Evolutionary conservation across 202 grass and related monocot species (phyloP).

Genomic region (Brachypodium distachyon): DNA sequence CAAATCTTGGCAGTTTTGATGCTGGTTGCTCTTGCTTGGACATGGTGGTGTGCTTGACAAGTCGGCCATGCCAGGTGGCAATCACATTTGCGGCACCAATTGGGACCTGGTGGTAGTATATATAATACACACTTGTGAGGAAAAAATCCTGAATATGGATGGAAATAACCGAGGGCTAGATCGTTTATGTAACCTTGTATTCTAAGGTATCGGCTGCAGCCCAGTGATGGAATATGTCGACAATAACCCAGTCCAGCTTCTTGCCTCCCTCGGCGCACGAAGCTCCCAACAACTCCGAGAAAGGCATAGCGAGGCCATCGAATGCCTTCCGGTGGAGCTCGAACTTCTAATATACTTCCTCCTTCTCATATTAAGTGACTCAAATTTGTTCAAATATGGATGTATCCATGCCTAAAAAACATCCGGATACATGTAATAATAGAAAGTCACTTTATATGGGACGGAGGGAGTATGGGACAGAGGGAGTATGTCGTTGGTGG

Average conservation of each 20-base stretch:
- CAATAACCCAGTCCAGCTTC: constrained; percentile 15
- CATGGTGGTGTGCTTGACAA: too few species aligned
- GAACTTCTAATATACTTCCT: background rate
- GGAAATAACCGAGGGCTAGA: background rate
- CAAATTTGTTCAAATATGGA: too few species aligned
- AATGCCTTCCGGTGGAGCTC: constrained; percentile 14
- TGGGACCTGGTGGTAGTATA: too few species aligned
- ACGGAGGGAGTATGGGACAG: too few species aligned
- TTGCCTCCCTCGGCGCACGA: background rate
- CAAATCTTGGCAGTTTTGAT: too few species aligned
- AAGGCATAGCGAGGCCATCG: constrained; percentile 3
- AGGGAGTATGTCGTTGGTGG: constrained; percentile 18
- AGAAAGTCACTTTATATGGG: too few species aligned
- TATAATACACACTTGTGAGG: background rate
- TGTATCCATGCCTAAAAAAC: too few species aligned
- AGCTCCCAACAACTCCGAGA: constrained; percentile 2
- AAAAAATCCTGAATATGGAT: background rate
- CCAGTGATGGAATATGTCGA: constrained; percentile 19
- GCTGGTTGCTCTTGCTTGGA: too few species aligned
- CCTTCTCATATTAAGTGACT: too few species aligned
- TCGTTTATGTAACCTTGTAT: background rate
- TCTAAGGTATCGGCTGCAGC: background rate
- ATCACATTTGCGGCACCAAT: too few species aligned
- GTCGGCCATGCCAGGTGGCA: too few species aligned
- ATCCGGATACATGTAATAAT: too few species aligned